phyloP scores from a whole-genome alignment of 2,329 filamentous ascomycete species.

The Trichoderma atroviride region DNA sequence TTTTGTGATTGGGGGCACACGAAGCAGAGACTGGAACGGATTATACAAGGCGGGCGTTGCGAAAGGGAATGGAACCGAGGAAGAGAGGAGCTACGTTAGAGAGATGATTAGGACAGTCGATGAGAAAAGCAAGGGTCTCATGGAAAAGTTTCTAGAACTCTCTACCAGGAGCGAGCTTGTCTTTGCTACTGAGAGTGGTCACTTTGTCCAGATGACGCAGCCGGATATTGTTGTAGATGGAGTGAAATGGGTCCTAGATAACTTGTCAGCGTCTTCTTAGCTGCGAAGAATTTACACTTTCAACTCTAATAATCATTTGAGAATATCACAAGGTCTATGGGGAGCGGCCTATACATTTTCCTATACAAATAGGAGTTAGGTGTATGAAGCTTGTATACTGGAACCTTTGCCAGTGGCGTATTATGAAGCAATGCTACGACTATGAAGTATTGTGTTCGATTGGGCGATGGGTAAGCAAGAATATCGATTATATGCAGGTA shows the following conservation, averaged over 20 bases:
- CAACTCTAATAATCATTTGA: too few species aligned
- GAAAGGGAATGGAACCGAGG: slow-evolving; percentile 7
- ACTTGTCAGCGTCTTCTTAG: neutral
- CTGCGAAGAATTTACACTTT: neutral
- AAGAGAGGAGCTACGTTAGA: neutral
- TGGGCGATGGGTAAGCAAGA: too few species aligned
- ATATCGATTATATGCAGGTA: too few species aligned
- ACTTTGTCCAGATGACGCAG: slow-evolving; percentile 16
- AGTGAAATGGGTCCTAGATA: neutral
- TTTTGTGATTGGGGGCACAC: neutral
- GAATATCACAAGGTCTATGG: too few species aligned
- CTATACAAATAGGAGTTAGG: neutral
- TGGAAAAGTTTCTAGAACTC: slow-evolving; percentile 5
- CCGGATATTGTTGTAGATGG: neutral
- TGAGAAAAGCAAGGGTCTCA: neutral
- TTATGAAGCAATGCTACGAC: neutral
- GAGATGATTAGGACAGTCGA: slow-evolving; percentile 2
- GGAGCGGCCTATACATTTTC: neutral
- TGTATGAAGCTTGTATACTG: neutral
- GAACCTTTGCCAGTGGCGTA: neutral
- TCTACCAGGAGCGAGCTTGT: neutral
- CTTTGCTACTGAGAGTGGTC: slow-evolving; percentile 13
- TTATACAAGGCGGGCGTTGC: slow-evolving; percentile 4
- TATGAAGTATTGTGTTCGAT: too few species aligned
- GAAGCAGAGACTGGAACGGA: slow-evolving; percentile 9